phyloP scores from a whole-genome alignment of 2,329 filamentous ascomycete species.

The Seiridium cupressi region DNA sequence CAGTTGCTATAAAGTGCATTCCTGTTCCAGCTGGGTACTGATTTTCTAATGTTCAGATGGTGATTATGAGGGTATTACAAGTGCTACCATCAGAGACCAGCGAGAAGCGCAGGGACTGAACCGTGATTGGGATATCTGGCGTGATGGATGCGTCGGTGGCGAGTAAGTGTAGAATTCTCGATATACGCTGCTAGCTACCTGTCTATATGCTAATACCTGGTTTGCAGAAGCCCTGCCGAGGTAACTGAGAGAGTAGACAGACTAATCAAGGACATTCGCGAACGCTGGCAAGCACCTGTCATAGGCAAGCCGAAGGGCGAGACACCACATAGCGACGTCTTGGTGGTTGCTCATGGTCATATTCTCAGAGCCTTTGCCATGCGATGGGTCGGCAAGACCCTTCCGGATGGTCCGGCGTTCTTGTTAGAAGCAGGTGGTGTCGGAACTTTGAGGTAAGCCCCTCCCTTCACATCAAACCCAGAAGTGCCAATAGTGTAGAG shows the following conservation, averaged over 20 bases:
- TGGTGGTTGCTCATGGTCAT: conserved; percentile 87
- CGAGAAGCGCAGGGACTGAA: conserved; percentile 56
- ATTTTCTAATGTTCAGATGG: conserved; percentile 46
- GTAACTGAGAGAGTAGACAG: conserved; percentile 71
- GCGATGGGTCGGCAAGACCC: conserved; percentile 73
- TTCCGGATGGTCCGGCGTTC: conserved; percentile 75
- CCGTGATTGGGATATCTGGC: conserved; percentile 80
- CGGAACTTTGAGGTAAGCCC: conserved; percentile 67
- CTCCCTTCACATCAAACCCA: not conserved
- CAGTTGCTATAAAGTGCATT: not conserved
- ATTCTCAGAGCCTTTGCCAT: conserved; percentile 86
- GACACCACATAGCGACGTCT: conserved; percentile 58
- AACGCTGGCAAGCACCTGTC: conserved; percentile 59
- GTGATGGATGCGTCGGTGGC: conserved; percentile 81
- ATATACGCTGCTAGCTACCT: not conserved
- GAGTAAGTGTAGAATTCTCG: conserved; percentile 45
- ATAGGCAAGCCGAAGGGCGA: conserved; percentile 52
- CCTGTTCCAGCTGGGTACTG: not conserved
- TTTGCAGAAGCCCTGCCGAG: conserved; percentile 63
- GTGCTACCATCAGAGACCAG: conserved; percentile 61
- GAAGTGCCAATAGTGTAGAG: not conserved
- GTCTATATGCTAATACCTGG: not conserved
- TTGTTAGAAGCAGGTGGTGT: conserved; percentile 88
- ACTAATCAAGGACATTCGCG: conserved; percentile 72
- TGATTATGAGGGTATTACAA: conserved; percentile 80